phyloP scores from a whole-genome alignment of 768 basidiomycete species.

The Hericium erinaceus region DNA sequence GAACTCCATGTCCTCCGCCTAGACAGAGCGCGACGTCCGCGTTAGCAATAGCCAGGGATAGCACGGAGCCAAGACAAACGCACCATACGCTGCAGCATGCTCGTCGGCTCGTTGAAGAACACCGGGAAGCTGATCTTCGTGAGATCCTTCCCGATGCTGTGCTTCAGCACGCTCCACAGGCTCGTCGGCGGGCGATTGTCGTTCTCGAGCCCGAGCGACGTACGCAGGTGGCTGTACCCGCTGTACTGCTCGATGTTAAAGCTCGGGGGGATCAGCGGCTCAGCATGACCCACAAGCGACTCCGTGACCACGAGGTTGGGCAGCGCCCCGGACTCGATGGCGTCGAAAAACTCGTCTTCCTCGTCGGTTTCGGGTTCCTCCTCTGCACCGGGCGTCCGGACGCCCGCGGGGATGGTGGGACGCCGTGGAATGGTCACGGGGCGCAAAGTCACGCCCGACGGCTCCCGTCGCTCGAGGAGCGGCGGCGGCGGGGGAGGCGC shows the following conservation, averaged over 20 bases:
- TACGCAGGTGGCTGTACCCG: slow-evolving; percentile 60
- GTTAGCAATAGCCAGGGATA: not conserved
- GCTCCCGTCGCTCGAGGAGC: not conserved
- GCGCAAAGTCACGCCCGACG: not conserved
- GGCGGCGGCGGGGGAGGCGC: not conserved
- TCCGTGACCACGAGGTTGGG: slow-evolving; percentile 69
- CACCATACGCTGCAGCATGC: slow-evolving; percentile 94
- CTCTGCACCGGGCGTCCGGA: slow-evolving; percentile 14
- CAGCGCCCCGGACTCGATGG: slow-evolving; percentile 75
- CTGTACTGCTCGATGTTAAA: slow-evolving; percentile 42
- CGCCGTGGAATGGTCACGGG: slow-evolving; percentile 1
- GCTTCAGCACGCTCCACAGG: slow-evolving; percentile 91
- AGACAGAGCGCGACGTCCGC: not conserved
- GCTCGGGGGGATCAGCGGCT: slow-evolving; percentile 23
- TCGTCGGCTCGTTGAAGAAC: slow-evolving; percentile 89
- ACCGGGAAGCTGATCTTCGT: slow-evolving; percentile 95
- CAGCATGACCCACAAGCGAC: slow-evolving; percentile 41
- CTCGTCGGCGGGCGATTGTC: slow-evolving; percentile 85
- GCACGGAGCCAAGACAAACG: slow-evolving; percentile 10
- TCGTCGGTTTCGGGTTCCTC: slow-evolving; percentile 53
- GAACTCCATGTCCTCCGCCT: slow-evolving; percentile 96
- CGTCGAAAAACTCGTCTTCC: slow-evolving; percentile 97
- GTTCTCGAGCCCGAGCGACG: slow-evolving; percentile 46
- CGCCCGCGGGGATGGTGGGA: slow-evolving; percentile 4
- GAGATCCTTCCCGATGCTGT: slow-evolving; percentile 92